These are phyloP conservation scores for Aegilops tauschii DNA, from an alignment of 176 grass and related monocot species.

Conservation along the genomic window DNA sequence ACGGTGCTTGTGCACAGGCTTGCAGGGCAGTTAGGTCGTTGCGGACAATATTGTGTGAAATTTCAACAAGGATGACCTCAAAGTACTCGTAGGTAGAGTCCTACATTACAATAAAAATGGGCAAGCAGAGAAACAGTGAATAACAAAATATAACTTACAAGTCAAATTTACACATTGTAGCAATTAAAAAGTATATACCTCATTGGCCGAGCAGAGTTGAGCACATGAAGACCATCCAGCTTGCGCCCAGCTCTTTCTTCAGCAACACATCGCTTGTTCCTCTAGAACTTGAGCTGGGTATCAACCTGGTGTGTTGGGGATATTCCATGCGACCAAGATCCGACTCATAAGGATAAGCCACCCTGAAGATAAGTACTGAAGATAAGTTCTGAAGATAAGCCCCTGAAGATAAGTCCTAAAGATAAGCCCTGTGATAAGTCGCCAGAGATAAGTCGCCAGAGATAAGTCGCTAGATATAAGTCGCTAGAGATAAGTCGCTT, in stretches of 20 bases:
- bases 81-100: constrained; percentile 63
- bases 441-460: too few relatives aligned
- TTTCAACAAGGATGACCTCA: constrained; percentile 63
- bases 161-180: background rate
- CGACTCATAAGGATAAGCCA: too few relatives aligned
- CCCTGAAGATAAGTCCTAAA: too few relatives aligned
- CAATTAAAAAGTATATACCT: background rate
- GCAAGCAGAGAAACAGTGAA: background rate
- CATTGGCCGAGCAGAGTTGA: too few relatives aligned
- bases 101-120: background rate
- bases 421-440: too few relatives aligned
- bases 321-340: too few relatives aligned
- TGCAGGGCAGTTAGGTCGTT: constrained; percentile 86
- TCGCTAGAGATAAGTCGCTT: too few relatives aligned
- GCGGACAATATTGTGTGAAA: constrained; percentile 53
- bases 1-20: constrained; percentile 69
- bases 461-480: too few relatives aligned
- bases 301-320: constrained; percentile 46
- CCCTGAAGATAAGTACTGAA: too few relatives aligned
- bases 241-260: constrained; percentile 79
- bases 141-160: background rate
- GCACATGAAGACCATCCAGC: constrained; percentile 17
- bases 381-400: too few relatives aligned
- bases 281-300: constrained; percentile 84
- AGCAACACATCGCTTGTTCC: constrained; percentile 79